A percentile compares a stretch with the other conserved stretches of the same genome.
Conservation (phyloP, 305 asterid genomes). For the Galium porrigens region DNA sequence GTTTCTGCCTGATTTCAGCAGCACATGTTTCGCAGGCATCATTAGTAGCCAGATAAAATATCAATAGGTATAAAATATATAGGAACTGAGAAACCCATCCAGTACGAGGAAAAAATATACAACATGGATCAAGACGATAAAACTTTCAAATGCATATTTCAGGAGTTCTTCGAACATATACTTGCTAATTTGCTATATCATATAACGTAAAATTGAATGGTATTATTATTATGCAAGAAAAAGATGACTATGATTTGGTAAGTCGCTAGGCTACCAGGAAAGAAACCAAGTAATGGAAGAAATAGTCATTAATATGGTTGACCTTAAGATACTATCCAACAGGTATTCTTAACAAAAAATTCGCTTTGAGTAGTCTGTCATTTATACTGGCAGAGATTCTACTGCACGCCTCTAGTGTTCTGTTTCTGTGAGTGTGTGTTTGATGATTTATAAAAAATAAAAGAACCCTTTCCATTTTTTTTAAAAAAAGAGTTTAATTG, state of each 20-base stretch:
- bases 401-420: neutral
- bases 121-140: neutral
- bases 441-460: too few species aligned
- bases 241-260: neutral
- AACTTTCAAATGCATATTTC: neutral
- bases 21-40: neutral
- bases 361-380: neutral
- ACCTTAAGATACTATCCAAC: neutral
- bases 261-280: neutral
- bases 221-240: neutral
- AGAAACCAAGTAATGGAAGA: neutral
- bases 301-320: neutral
- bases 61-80: neutral
- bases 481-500: neutral
- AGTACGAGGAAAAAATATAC: neutral
- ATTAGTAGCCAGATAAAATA: neutral
- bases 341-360: neutral
- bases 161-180: neutral
- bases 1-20: conserved; percentile 40
- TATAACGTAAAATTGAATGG: neutral
- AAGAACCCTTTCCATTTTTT: too few species aligned
- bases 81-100: neutral
- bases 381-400: neutral
- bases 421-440: too few species aligned
- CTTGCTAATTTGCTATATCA: neutral